Base-by-base conservation (phyloP, 768 basidiomycete species). In the Kwoniella botswanensis region DNA sequence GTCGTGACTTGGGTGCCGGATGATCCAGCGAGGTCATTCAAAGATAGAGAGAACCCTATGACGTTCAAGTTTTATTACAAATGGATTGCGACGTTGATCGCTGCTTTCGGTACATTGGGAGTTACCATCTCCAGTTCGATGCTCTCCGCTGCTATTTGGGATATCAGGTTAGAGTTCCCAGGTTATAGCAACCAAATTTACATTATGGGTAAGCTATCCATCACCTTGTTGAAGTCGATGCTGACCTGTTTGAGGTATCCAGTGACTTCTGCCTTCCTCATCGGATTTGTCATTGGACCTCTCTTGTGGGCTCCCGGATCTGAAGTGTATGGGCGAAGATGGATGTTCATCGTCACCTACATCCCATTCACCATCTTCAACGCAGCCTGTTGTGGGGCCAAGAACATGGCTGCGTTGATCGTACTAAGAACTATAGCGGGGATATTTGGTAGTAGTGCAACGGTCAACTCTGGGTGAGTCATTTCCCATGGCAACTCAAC, bases 351-450 rank as follows among this genome's bases (percentile, higher is more conserved):
- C 72, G 42, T 77, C 58, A 77, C 80, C 63, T 81, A 82, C 74
- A 73, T 81, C 70, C 58, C 72, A 15, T 83, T 80, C 74, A 79
- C 84, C 59, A 44, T 78, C 68, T 80, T 83, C 80, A 72, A 83
- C 63, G 72, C 78, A 35, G 84, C 78, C 0, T 79, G 74, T 24
- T 79, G 78, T 11, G 81, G 81, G 13, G 73, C 82, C 2, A 79
- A 79, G 52, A 84, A 81, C 61, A 75, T 82, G 21, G 78, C 71
- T 41, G 75, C 77, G 1, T 63, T 85, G 9, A 68, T 85, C 44
- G 57, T 84, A 42, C 81, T 85, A 35, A 75, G 85, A 11, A 81
- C 85, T 71, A 64, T 85, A 10, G 77, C 81, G 18, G 85, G 84
- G 2, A 76, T 75, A 29, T 78, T 76, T 52, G 85, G 84, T 3